Conservation (phyloP, 257 asterid genomes). For the Solanum pinnatisectum region DNA sequence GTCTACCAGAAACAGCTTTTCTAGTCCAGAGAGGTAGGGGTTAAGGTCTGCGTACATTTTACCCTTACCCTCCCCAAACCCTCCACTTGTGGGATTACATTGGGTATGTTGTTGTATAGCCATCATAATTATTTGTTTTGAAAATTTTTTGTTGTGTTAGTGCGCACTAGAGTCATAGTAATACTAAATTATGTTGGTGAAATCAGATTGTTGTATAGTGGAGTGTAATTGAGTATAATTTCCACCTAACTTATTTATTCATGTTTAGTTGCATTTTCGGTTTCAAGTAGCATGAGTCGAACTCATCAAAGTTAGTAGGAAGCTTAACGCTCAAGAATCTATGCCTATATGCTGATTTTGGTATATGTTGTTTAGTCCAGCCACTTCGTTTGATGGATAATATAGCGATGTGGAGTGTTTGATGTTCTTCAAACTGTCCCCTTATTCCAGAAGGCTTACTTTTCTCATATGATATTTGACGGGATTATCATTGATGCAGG, state of each 20-base stretch:
- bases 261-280: background rate
- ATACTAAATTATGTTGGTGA: background rate
- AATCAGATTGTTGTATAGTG: background rate
- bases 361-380: background rate
- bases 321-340: background rate
- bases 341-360: background rate
- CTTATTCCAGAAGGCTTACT: background rate
- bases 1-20: background rate
- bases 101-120: background rate
- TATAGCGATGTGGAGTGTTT: background rate
- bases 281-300: background rate
- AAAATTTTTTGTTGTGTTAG: background rate
- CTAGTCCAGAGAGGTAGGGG: background rate
- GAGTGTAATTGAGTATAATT: background rate
- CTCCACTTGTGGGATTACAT: background rate
- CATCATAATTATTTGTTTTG: background rate
- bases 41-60: background rate
- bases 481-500: constrained; percentile 33
- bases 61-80: background rate
- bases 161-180: background rate
- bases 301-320: background rate
- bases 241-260: background rate
- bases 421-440: background rate
- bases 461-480: background rate
- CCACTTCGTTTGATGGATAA: background rate